These are phyloP conservation scores for Santalum album DNA, from an alignment of 164 flowering plant genomes.

Conservation along the genomic window DNA sequence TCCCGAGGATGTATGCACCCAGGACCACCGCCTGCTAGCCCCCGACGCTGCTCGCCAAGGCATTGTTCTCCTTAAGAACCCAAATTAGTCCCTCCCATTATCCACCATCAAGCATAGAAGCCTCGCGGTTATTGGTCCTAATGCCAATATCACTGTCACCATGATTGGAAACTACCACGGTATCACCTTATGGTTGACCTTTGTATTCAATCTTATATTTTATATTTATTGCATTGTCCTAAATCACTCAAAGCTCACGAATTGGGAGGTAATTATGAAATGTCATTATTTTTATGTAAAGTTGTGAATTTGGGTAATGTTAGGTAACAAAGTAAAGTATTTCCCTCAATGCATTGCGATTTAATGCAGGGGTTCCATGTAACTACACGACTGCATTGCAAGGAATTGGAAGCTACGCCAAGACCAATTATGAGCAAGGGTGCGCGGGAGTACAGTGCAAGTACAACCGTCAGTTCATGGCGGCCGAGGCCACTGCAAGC, in stretches of 20 bases:
- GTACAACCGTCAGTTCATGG: background rate
- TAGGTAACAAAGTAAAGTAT: too few species aligned
- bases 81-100: slow-evolving; percentile 21
- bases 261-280: too few species aligned
- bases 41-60: background rate
- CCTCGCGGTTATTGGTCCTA: slow-evolving; percentile 42
- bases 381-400: slow-evolving; percentile 9
- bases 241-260: background rate
- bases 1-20: background rate
- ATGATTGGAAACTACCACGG: slow-evolving; percentile 52
- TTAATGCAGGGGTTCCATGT: slow-evolving; percentile 21
- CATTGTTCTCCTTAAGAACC: slow-evolving; percentile 18
- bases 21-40: background rate
- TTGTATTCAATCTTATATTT: background rate
- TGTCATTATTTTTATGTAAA: too few species aligned
- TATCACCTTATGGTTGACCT: background rate
- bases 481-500: slow-evolving; percentile 13
- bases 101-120: slow-evolving; percentile 4
- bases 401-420: slow-evolving; percentile 8
- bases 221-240: background rate
- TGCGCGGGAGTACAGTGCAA: slow-evolving; percentile 9
- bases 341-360: background rate
- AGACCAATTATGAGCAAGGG: slow-evolving; percentile 5
- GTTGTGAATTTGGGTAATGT: too few species aligned
- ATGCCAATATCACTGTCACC: slow-evolving; percentile 27